Evolutionary conservation across 768 basidiomycete species (phyloP), one percentile per base, ranked within the genome.

Genomic region (Macrolepiota albuminosa): DNA sequence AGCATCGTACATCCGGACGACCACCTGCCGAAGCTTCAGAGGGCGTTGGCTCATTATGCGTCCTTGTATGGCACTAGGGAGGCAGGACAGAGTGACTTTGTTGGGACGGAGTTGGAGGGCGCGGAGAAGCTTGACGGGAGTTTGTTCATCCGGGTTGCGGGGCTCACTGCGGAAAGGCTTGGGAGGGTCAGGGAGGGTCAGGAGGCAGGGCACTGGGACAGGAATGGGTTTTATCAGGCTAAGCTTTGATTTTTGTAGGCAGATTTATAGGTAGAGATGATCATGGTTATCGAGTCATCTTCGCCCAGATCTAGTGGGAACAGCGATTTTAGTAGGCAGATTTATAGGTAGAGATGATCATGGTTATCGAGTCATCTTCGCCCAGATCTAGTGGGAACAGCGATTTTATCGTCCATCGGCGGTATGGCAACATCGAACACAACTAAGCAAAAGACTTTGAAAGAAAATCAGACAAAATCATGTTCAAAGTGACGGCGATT

Each of bases 1-100:
- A 74, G 82, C 2, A 68, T 87, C 50, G 76, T 79, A 1, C 84
- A 89, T 64, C 83, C 84, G 0, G 81, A 86, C 63, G 86, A 88
- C 46, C 78, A 79, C 58, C 61, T 77, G 24, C 65, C 74, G 6
- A 80, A 79, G 58, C 57, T 73, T 5, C 70, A 77, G 37, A 50
- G 57, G 40, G 57, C 57, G 6, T 63, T 80, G 13, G 71, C 73
- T 18, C 70, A 73, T 60, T 81, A 51, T 45, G 56, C 57, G 1
- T 49, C 47, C 33, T 6, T 69, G 24, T 70, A 67, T 56, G 68
- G 75, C 9, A 74, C 57, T 6, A 58, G 81, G 78, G 68, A 64
- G 21, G 57, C 65, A 0, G 68, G 70, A 2, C 49, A 58, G 31
- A 24, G 50, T 2, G 67, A 69, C 39, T 69, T 71, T 13, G 58